phyloP scores from a whole-genome alignment of 129 eudicot genomes.

The Logfia minima region DNA sequence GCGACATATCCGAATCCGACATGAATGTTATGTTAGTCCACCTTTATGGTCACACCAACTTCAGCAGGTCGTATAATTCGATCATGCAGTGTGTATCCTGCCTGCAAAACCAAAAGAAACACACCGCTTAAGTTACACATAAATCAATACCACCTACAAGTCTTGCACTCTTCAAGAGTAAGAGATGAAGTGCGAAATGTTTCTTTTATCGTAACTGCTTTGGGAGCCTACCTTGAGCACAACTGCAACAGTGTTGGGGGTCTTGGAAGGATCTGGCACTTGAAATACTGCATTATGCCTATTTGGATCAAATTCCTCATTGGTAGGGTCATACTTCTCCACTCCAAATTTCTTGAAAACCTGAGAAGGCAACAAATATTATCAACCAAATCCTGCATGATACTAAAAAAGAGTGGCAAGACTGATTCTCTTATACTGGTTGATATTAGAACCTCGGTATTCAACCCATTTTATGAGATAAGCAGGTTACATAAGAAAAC shows the following conservation, averaged over 20 bases:
- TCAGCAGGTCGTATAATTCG: constrained; percentile 84
- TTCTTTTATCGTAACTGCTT: neutral
- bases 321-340: constrained; percentile 69
- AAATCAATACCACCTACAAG: neutral
- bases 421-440: neutral
- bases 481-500: neutral
- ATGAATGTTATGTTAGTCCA: constrained; percentile 37
- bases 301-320: constrained; percentile 90
- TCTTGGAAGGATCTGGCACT: constrained; percentile 76
- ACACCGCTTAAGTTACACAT: neutral
- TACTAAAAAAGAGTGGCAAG: neutral
- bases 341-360: constrained; percentile 83
- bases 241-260: constrained; percentile 73
- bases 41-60: constrained; percentile 71
- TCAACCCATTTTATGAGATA: neutral
- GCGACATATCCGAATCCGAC: neutral
- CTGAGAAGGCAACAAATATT: constrained; percentile 35
- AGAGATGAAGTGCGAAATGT: neutral
- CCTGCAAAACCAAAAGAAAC: constrained; percentile 37
- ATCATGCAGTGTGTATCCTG: constrained; percentile 71
- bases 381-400: neutral
- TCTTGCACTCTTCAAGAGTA: neutral
- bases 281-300: constrained; percentile 89
- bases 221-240: constrained; percentile 63
- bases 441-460: neutral